Percentiles rank a stretch among this genome's conserved stretches.
Conservation (phyloP, 2,329 filamentous ascomycete species). For the Ophiostoma sp. region DNA sequence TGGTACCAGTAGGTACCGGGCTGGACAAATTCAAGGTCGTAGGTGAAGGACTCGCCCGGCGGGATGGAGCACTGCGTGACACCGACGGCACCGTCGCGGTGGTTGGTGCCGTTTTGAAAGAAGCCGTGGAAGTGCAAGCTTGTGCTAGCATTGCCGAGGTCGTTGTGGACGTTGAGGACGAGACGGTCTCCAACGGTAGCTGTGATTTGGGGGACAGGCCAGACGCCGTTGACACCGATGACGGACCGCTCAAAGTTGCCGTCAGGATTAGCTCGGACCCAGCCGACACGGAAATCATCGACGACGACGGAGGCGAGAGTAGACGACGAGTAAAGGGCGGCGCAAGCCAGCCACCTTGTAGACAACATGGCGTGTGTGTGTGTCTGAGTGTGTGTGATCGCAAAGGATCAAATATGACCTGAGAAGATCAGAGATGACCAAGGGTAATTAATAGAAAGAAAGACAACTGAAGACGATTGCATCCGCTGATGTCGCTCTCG, state of each 20-base stretch:
- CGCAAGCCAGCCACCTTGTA: not conserved
- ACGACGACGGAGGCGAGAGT: conserved; percentile 43
- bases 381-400: not conserved
- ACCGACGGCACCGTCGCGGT: conserved; percentile 65
- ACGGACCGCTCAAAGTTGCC: conserved; percentile 55
- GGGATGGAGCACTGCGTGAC: conserved; percentile 64
- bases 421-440: not conserved
- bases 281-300: conserved; percentile 64
- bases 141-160: conserved; percentile 57
- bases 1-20: conserved; percentile 79
- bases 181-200: conserved; percentile 58
- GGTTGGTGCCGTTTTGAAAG: conserved; percentile 57
- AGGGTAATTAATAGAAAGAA: not conserved
- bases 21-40: conserved; percentile 49
- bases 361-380: conserved; percentile 1
- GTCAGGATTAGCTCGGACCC: conserved; percentile 68
- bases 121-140: conserved; percentile 67
- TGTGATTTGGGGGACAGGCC: conserved; percentile 64
- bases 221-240: conserved; percentile 71
- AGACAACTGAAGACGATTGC: not conserved
- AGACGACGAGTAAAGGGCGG: not conserved
- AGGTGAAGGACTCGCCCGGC: conserved; percentile 59
- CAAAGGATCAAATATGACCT: not conserved
- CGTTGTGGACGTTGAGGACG: conserved; percentile 54
- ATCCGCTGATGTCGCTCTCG: not conserved